Evolutionary conservation across 306 rosid genomes (phyloP), one percentile per base, ranked within the genome.

Genomic region (Medicago lupulina): DNA sequence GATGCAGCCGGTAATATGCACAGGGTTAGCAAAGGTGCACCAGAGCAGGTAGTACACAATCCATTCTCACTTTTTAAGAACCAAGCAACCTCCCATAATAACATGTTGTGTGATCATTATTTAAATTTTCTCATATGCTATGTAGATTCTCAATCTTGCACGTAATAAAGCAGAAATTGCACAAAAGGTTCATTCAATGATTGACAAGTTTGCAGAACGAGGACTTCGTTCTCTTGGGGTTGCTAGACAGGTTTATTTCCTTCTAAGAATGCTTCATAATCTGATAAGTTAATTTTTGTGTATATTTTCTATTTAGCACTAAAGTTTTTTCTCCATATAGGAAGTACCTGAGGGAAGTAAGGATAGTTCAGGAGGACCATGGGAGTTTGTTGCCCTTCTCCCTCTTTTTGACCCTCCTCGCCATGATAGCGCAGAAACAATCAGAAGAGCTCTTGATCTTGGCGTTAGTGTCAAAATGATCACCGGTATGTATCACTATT

Each of bases 1-100:
- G 93, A 88, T 81, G 85, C 74, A 43, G 38, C 71, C 54, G 92
- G 90, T 72, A 87, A 82, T 28, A 87, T 85, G 89, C 90, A 87
- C 23, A 87, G 96, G 75, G 93, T 84, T 34, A 88, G 96, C 76
- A 91, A 91, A 84, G 96, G 96, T 67, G 93, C 96, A 80, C 93
- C 92, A 28, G 96, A 88, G 71, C 92, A 91, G 93, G 93, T 89
- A 83, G 12, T 39, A 43, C 60, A 69, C 47, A 9, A 38, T 19
- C 39, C 53, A 54, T 61, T 43, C 25, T 71, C 68, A 74, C 58
- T 55, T 59, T n/a, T 19, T 51, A 74, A 61, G 25, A 64, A 46
- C 46, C 60, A 47, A 49, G 31, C 54, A 34, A 72, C 67, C 11
- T 1, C 54, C 23, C 5, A 69, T 3, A 28, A 5, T 51, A 67